Percentiles rank a stretch among this genome's conserved stretches.
Conservation (phyloP, 2,329 filamentous ascomycete genomes). For the Kalaharituber pfeilii region DNA sequence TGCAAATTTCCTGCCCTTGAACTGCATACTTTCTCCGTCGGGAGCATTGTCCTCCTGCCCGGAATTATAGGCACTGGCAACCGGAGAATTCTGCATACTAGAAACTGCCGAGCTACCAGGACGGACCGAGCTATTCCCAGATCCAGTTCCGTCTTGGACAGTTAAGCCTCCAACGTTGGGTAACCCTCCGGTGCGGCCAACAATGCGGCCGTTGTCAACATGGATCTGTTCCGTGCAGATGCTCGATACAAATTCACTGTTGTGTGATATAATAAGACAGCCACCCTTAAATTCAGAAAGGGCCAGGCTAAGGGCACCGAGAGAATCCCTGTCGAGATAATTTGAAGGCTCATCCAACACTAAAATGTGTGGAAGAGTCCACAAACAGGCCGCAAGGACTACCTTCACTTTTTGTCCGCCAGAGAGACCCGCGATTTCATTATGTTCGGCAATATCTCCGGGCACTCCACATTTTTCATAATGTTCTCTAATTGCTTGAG, state of each 20-base stretch:
- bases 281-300: slow-evolving; percentile 97
- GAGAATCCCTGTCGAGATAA: slow-evolving; percentile 94
- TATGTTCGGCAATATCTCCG: slow-evolving; percentile 96
- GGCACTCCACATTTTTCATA: slow-evolving; percentile 94
- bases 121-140: slow-evolving; percentile 8
- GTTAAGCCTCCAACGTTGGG: slow-evolving; percentile 5
- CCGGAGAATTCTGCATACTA: slow-evolving; percentile 38
- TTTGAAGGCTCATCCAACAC: slow-evolving; percentile 98
- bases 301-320: slow-evolving; percentile 89
- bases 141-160: slow-evolving; percentile 8
- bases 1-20: slow-evolving; percentile 52
- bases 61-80: slow-evolving; percentile 50
- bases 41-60: slow-evolving; percentile 61
- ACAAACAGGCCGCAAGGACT: slow-evolving; percentile 87
- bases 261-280: slow-evolving; percentile 98
- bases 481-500: slow-evolving; percentile 88
- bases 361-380: slow-evolving; percentile 96
- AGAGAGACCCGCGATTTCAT: slow-evolving; percentile 87
- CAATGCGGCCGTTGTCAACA: slow-evolving; percentile 71
- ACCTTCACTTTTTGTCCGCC: slow-evolving; percentile 99
- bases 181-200: slow-evolving; percentile 58
- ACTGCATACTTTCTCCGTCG: slow-evolving; percentile 46
- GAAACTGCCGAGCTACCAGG: slow-evolving; percentile 35
- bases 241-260: slow-evolving; percentile 95
- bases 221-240: slow-evolving; percentile 95